A percentile compares a stretch with the other conserved stretches of the same genome.
Evolutionary conservation across 441 rosid species (phyloP).

Genomic region (Euphorbia celastroides): DNA sequence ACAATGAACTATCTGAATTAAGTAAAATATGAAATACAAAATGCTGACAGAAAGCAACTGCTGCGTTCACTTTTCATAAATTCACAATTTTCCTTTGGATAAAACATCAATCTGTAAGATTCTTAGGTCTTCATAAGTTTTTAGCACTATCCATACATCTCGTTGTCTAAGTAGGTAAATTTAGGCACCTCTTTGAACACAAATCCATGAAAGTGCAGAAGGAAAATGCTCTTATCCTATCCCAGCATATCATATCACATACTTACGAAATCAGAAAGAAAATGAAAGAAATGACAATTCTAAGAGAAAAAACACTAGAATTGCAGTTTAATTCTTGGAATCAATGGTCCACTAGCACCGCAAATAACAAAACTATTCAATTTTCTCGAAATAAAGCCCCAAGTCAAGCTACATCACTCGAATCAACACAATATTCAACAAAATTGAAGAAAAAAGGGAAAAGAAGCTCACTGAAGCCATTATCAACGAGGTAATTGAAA

Average conservation of each 20-base stretch:
- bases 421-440: background rate
- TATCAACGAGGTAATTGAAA: constrained; percentile 69
- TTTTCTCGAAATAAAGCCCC: background rate
- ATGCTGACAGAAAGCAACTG: background rate
- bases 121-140: background rate
- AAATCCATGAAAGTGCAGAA: background rate
- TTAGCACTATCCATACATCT: background rate
- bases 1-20: background rate
- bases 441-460: background rate
- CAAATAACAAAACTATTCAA: background rate
- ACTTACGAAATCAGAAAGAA: background rate
- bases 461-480: constrained; percentile 51
- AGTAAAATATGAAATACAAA: background rate
- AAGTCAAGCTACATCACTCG: background rate
- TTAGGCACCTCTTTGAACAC: no score
- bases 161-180: background rate
- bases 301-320: background rate
- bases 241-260: background rate
- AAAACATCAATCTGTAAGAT: background rate
- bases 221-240: background rate
- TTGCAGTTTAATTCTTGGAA: no score
- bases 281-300: background rate
- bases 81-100: background rate
- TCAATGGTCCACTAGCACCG: no score
- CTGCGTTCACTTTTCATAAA: background rate